Conservation (phyloP, 768 basidiomycete species). For the Termitomyces sp. region DNA sequence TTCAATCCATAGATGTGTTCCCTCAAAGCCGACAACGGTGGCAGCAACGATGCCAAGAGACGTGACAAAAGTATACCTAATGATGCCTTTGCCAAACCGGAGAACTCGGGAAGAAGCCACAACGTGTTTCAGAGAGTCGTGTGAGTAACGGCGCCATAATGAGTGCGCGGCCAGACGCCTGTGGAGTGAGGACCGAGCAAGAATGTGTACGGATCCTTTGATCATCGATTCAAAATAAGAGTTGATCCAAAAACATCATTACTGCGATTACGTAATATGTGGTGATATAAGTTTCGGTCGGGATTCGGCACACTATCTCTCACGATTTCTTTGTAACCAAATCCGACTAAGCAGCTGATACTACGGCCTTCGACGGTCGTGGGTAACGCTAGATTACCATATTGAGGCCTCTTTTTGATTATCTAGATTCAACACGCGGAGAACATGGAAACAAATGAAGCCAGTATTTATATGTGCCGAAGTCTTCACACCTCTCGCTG, state of each 20-base stretch:
- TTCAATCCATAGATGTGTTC: constrained; percentile 61
- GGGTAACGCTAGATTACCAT: not conserved
- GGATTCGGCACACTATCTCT: not conserved
- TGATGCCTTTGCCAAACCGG: constrained; percentile 37
- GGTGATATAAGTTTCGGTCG: not conserved
- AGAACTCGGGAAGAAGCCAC: constrained; percentile 22
- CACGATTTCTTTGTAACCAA: not conserved
- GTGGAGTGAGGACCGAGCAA: constrained; percentile 5
- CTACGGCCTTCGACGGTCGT: not conserved
- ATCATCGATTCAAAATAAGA: constrained; percentile 8
- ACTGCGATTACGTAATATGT: not conserved
- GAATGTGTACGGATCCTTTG: not conserved
- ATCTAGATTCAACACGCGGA: constrained; percentile 11
- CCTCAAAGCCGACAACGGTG: constrained; percentile 45
- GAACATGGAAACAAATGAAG: constrained; percentile 10
- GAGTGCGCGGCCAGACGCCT: constrained; percentile 8
- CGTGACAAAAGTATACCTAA: constrained; percentile 44
- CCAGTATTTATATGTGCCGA: constrained; percentile 9
- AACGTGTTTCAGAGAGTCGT: constrained; percentile 22
- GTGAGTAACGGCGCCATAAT: constrained; percentile 14
- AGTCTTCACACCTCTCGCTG: constrained; percentile 2
- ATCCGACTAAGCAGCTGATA: constrained; percentile 3
- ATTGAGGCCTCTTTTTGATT: not conserved
- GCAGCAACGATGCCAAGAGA: constrained; percentile 36
- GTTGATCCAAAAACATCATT: not conserved